Evolutionary conservation across 2,329 filamentous ascomycete species (phyloP).

Genomic region (Orbilia brochopaga): DNA sequence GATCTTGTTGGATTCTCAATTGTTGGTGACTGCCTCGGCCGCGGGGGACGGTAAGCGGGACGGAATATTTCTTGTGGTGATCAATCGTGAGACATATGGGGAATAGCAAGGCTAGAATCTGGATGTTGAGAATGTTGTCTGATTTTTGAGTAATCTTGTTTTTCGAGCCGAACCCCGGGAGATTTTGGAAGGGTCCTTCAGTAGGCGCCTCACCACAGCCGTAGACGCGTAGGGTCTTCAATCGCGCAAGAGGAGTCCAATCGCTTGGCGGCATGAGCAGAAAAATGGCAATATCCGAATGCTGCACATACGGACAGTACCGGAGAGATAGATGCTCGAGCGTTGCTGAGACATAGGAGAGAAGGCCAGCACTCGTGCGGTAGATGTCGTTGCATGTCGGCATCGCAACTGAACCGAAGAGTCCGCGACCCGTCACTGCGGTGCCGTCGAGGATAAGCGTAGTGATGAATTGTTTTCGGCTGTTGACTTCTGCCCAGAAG

Average conservation of each 20-base stretch:
- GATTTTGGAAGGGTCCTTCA: conserved; percentile 42
- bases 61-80: conserved; percentile 14
- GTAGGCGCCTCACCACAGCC: conserved; percentile 36
- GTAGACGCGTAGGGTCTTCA: conserved; percentile 19
- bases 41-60: conserved; percentile 7
- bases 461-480: conserved; percentile 15
- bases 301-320: conserved; percentile 39
- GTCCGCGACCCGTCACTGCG: conserved; percentile 36
- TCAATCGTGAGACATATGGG: neutral
- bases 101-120: conserved; percentile 39
- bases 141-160: conserved; percentile 33
- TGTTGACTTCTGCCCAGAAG: conserved; percentile 2
- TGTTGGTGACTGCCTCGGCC: neutral
- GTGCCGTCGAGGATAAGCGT: conserved; percentile 33
- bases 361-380: conserved; percentile 24
- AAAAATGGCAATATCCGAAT: conserved; percentile 41
- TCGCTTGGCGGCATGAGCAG: conserved; percentile 27
- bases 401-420: conserved; percentile 40
- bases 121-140: conserved; percentile 43
- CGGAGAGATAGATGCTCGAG: conserved; percentile 30
- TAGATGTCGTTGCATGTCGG: conserved; percentile 20
- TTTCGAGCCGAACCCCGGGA: conserved; percentile 45
- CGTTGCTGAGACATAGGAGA: conserved; percentile 11
- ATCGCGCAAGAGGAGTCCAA: neutral
- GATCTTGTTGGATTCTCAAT: neutral